These are phyloP conservation scores for Volvox carteri DNA, from an alignment of 163 green algal genomes.

Conservation along the genomic window DNA sequence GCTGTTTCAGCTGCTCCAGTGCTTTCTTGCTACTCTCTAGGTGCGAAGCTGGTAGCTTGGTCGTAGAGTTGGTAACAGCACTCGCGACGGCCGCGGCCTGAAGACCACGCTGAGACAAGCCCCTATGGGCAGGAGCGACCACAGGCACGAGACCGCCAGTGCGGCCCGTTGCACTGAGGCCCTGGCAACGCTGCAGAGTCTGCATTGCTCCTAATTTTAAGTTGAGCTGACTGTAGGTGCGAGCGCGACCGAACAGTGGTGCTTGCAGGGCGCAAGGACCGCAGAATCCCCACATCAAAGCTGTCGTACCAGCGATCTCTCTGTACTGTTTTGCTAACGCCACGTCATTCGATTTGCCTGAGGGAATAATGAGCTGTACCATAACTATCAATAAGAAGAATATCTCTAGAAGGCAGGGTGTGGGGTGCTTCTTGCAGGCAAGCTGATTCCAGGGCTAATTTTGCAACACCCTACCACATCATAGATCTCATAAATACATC, in stretches of 20 bases:
- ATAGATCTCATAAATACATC: too few relatives aligned
- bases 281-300: conserved; percentile 42
- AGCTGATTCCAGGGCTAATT: too few relatives aligned
- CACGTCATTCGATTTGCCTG: not conserved
- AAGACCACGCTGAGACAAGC: not conserved
- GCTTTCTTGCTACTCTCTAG: conserved; percentile 70
- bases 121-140: conserved; percentile 5
- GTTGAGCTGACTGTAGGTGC: conserved; percentile 11
- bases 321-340: not conserved
- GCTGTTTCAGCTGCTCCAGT: conserved; percentile 71
- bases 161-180: conserved; percentile 27
- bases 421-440: too few relatives aligned
- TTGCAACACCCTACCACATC: too few relatives aligned
- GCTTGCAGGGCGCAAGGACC: not conserved
- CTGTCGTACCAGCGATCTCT: conserved; percentile 18
- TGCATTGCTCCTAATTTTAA: conserved; percentile 34
- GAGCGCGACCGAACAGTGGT: not conserved
- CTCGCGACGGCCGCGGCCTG: not conserved
- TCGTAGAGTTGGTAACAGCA: conserved; percentile 33
- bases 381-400: too few relatives aligned
- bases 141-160: not conserved
- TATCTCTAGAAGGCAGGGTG: too few relatives aligned
- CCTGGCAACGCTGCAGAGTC: conserved; percentile 51
- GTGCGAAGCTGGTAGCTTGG: conserved; percentile 66
- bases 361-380: too few relatives aligned